Percentiles rank a stretch among this genome's conserved stretches.
These are phyloP conservation scores for Plantago coronopus DNA, from an alignment of 305 asterid genomes.

Conservation along the genomic window DNA sequence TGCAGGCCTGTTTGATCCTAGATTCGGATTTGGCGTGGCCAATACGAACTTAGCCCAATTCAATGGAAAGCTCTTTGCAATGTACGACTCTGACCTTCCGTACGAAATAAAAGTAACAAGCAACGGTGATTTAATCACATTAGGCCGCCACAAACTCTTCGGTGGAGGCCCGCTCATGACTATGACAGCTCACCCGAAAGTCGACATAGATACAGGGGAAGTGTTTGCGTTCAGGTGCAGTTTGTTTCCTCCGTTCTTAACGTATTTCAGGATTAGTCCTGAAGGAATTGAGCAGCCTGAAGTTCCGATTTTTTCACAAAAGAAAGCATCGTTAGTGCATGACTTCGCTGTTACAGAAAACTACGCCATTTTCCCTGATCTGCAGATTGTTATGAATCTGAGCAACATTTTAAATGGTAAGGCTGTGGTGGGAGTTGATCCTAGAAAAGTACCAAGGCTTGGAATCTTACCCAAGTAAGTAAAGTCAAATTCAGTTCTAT, in stretches of 20 bases:
- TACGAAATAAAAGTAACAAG: slow-evolving; percentile 33
- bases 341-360: slow-evolving; percentile 55
- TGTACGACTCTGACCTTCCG: slow-evolving; percentile 63
- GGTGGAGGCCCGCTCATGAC: slow-evolving; percentile 35
- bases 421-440: slow-evolving; percentile 29
- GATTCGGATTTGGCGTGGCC: slow-evolving; percentile 38
- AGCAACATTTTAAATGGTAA: slow-evolving; percentile 34
- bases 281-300: slow-evolving; percentile 43
- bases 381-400: slow-evolving; percentile 46
- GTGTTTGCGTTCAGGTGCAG: slow-evolving; percentile 56
- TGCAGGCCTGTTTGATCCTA: slow-evolving; percentile 38
- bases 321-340: slow-evolving; percentile 36
- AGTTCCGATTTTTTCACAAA: slow-evolving; percentile 45
- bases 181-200: slow-evolving; percentile 78
- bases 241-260: slow-evolving; percentile 38
- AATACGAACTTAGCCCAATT: slow-evolving; percentile 58
- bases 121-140: slow-evolving; percentile 50
- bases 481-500: too few relatives aligned
- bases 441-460: slow-evolving; percentile 20
- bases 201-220: slow-evolving; percentile 42
- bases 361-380: slow-evolving; percentile 51
- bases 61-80: slow-evolving; percentile 44
- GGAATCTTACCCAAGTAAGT: slow-evolving; percentile 47
- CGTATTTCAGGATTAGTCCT: slow-evolving; percentile 33
- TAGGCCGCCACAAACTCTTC: slow-evolving; percentile 46